Evolutionary conservation across 176 grass and related monocot genomes (phyloP).

Genomic region (Lolium perenne): DNA sequence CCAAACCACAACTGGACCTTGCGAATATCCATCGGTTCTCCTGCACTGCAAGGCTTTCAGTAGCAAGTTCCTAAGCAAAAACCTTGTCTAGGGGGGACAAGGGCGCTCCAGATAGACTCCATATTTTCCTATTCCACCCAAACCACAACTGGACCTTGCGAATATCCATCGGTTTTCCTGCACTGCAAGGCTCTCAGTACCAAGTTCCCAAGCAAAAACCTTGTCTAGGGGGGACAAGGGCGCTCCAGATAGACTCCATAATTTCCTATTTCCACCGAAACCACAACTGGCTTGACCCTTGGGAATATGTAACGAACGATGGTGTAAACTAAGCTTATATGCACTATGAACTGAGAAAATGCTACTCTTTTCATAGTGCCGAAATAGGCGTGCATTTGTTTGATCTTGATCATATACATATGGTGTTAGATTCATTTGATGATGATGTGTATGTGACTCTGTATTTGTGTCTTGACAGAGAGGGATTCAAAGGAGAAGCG

Average conservation of each 20-base stretch:
- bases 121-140: no score
- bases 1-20: neutral
- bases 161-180: neutral
- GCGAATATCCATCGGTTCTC: neutral
- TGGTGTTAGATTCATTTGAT: slow-evolving; percentile 2
- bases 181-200: neutral
- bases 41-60: neutral
- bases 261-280: no score
- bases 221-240: no score
- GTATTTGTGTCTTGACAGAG: slow-evolving; percentile 37
- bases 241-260: no score
- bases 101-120: no score
- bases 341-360: neutral
- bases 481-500: slow-evolving; percentile 49
- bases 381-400: neutral
- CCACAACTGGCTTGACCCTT: neutral
- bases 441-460: neutral
- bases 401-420: neutral
- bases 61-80: neutral
- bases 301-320: neutral
- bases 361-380: neutral
- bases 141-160: neutral
- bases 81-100: neutral
- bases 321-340: neutral
- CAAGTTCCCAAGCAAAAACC: neutral